phyloP scores from a whole-genome alignment of 2,329 filamentous ascomycete genomes.

The Fusarium acutatum region DNA sequence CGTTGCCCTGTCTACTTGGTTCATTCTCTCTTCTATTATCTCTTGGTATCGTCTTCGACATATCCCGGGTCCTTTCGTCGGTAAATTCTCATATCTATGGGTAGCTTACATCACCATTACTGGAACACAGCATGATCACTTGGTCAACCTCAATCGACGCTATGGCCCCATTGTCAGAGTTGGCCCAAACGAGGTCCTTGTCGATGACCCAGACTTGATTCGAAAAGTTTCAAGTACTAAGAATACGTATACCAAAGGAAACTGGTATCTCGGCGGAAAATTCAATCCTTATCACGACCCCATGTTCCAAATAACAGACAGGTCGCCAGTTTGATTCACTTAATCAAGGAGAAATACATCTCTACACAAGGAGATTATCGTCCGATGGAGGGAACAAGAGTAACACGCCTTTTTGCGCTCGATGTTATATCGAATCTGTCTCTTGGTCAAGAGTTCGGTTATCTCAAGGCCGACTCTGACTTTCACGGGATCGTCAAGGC shows the following conservation, averaged over 20 bases:
- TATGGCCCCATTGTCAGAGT: not conserved
- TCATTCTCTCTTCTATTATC: not conserved
- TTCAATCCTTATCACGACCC: not conserved
- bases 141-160: not conserved
- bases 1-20: not conserved
- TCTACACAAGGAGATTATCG: not conserved
- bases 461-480: not conserved
- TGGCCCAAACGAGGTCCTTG: not conserved
- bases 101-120: not conserved
- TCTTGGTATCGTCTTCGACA: slow-evolving; percentile 1
- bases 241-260: not conserved
- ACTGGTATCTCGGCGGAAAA: not conserved
- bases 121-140: not conserved
- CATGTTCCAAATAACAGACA: not conserved
- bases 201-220: not conserved
- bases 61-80: not conserved
- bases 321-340: not conserved
- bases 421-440: not conserved
- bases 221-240: not conserved
- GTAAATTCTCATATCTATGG: not conserved
- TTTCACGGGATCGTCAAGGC: not conserved
- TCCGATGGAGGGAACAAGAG: not conserved
- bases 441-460: not conserved
- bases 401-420: not conserved
- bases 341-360: not conserved